Percentiles rank a stretch among this genome's conserved stretches.
Evolutionary conservation across 2,329 filamentous ascomycete genomes (phyloP).

Genomic region (Sarocladiaceae sp.): DNA sequence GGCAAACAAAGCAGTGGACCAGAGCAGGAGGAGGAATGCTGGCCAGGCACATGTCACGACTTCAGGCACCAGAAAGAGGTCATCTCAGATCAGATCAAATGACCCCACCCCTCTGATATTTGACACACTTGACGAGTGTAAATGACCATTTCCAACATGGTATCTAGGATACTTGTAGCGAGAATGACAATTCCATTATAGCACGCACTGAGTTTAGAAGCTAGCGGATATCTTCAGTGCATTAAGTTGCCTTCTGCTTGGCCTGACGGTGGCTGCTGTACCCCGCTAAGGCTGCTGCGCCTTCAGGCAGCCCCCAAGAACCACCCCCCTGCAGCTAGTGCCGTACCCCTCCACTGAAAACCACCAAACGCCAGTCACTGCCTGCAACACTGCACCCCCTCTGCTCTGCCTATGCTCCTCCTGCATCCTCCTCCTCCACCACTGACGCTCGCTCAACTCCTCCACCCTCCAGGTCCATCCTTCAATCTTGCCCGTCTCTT

Average conservation of each 20-base stretch:
- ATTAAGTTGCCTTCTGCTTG: no score
- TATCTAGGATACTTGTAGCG: no score
- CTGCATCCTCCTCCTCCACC: not conserved
- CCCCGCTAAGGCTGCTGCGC: constrained; percentile 1
- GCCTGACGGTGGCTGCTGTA: not conserved
- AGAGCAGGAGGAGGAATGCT: no score
- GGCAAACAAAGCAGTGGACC: not conserved
- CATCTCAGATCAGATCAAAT: no score
- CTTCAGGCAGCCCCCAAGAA: not conserved
- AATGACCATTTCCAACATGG: no score
- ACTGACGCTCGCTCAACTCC: not conserved
- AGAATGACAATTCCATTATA: no score
- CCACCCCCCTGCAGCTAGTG: not conserved
- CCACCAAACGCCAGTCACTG: no score
- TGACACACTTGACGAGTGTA: no score
- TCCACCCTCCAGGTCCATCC: constrained; percentile 6
- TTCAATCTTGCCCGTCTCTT: not conserved
- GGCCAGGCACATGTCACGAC: no score
- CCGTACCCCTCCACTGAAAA: not conserved
- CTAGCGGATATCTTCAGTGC: no score
- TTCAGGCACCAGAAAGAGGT: constrained; percentile 1
- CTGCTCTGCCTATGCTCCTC: not conserved
- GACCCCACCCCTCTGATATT: no score
- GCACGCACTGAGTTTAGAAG: no score
- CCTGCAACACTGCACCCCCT: not conserved